Conservation (phyloP, 139 green algal species). For the Spirogloea muscicola region DNA sequence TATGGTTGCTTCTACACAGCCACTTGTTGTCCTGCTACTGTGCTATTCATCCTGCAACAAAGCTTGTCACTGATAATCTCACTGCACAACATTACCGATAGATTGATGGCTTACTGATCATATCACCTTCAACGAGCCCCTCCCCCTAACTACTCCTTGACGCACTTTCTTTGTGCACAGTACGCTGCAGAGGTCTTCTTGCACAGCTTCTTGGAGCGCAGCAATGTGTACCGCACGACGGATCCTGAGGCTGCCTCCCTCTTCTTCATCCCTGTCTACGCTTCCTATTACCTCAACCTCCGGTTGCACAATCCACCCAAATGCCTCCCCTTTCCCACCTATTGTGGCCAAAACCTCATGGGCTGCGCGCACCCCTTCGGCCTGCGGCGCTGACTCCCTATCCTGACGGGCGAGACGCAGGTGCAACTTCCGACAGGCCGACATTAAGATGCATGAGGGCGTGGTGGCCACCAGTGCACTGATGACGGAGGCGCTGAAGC, state of each 20-base stretch:
- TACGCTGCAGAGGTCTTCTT: not conserved
- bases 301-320: not conserved
- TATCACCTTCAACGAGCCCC: no score
- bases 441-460: not conserved
- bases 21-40: no score
- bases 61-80: no score
- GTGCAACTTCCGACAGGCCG: not conserved
- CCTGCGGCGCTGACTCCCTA: not conserved
- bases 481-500: not conserved
- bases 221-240: not conserved
- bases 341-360: no score
- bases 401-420: not conserved
- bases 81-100: no score
- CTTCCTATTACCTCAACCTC: slow-evolving; percentile 10
- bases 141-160: no score
- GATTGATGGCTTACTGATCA: no score
- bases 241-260: not conserved
- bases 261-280: slow-evolving; percentile 15
- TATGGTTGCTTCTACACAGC: no score
- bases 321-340: no score
- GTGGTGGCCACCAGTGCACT: not conserved
- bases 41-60: no score
- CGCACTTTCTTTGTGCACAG: not conserved
- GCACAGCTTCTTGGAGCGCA: slow-evolving; percentile 6
- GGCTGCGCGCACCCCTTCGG: no score